phyloP scores from a whole-genome alignment of 371 early-diverging fungal species.

The Mucor indicus region DNA sequence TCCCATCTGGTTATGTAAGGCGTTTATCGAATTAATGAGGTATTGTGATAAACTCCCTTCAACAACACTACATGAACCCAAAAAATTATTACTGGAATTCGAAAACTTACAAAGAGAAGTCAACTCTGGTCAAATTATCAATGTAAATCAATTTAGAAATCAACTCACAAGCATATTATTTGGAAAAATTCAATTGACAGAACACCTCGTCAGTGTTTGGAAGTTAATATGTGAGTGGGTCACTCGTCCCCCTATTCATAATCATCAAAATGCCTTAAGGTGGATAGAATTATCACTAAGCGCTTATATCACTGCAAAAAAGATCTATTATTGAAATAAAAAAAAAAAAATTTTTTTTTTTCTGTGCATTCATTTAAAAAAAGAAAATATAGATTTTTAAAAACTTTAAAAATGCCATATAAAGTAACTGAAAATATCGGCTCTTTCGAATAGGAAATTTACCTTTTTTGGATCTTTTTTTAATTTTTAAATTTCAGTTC shows the following conservation, averaged over 20 bases:
- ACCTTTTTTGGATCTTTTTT: no score
- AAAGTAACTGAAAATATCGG: no score
- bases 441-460: no score
- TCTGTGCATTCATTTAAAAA: background rate
- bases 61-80: conserved; percentile 4
- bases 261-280: conserved; percentile 3
- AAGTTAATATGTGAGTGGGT: conserved; percentile 35
- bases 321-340: no score
- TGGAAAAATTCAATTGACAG: conserved; percentile 34
- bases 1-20: conserved; percentile 5
- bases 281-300: conserved; percentile 12
- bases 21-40: conserved; percentile 7
- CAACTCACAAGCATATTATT: conserved; percentile 27
- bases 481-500: no score
- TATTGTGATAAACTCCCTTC: conserved; percentile 1
- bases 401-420: no score
- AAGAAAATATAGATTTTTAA: conserved; percentile 1
- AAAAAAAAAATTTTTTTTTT: background rate
- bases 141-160: conserved; percentile 13
- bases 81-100: conserved; percentile 14
- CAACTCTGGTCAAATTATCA: conserved; percentile 1
- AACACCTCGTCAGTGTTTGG: conserved; percentile 26
- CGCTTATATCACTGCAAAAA: conserved; percentile 20
- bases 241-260: background rate
- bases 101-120: conserved; percentile 14